phyloP scores from a whole-genome alignment of 1,284 basidiomycete genomes.

The Sporisorium exsertum region DNA sequence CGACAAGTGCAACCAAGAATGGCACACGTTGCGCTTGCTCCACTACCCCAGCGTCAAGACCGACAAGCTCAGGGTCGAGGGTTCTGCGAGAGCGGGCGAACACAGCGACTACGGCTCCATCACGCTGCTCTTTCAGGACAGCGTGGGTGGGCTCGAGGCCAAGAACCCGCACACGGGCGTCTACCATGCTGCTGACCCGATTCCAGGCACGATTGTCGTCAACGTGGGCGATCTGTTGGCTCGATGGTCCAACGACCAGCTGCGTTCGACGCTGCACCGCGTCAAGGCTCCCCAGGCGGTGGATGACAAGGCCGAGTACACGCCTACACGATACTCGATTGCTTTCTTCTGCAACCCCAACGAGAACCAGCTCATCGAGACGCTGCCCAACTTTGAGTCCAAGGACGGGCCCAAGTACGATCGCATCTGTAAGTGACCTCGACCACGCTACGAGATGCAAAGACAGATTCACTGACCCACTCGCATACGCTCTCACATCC shows the following conservation, averaged over 20 bases:
- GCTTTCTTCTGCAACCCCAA: slow-evolving; percentile 91
- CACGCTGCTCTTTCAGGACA: slow-evolving; percentile 29
- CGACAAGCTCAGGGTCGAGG: slow-evolving; percentile 27
- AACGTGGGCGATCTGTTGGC: slow-evolving; percentile 31
- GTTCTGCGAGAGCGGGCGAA: slow-evolving; percentile 23
- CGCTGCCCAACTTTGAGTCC: slow-evolving; percentile 74
- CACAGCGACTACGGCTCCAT: slow-evolving; percentile 35
- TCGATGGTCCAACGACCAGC: slow-evolving; percentile 27
- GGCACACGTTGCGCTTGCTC: slow-evolving; percentile 30
- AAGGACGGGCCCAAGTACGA: slow-evolving; percentile 65
- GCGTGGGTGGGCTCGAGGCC: slow-evolving; percentile 24
- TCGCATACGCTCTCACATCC: neutral
- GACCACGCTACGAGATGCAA: too few relatives aligned
- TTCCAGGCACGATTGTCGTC: slow-evolving; percentile 27
- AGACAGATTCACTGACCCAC: neutral
- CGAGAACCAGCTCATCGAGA: slow-evolving; percentile 77
- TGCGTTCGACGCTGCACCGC: slow-evolving; percentile 18
- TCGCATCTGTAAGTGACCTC: slow-evolving; percentile 70
- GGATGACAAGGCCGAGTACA: slow-evolving; percentile 70
- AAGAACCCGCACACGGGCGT: slow-evolving; percentile 32
- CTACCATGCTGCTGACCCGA: slow-evolving; percentile 24
- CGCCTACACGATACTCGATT: slow-evolving; percentile 80
- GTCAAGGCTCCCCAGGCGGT: slow-evolving; percentile 29
- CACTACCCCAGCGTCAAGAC: slow-evolving; percentile 23
- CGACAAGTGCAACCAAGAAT: slow-evolving; percentile 27